These are phyloP conservation scores for Aureobasidium sp. DNA, from an alignment of 2,329 filamentous ascomycete genomes.

Conservation along the genomic window DNA sequence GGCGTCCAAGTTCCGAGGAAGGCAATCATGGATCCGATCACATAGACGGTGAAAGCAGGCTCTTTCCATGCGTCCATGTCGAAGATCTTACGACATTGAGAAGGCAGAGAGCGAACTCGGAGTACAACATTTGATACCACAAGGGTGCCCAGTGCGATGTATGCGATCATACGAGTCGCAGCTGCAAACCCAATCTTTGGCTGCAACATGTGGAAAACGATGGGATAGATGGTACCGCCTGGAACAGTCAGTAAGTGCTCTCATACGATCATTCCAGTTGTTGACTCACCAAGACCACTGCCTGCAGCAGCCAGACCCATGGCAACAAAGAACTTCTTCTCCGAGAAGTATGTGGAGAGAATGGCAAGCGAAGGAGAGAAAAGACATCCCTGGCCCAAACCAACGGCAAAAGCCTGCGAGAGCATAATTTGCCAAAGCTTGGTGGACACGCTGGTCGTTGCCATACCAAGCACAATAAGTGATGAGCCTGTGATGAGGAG, in stretches of 20 bases:
- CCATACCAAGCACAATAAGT: constrained; percentile 37
- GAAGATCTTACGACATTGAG: not conserved
- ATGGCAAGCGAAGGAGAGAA: constrained; percentile 36
- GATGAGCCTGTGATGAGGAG: constrained; percentile 36
- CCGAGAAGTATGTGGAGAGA: constrained; percentile 34
- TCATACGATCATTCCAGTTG: fast-evolving
- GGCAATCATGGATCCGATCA: constrained; percentile 5
- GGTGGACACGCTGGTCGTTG: constrained; percentile 15
- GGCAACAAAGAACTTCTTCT: constrained; percentile 32
- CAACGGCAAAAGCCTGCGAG: constrained; percentile 34
- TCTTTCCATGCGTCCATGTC: constrained; percentile 7
- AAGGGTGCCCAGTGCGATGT: constrained; percentile 26
- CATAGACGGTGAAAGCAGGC: constrained; percentile 8
- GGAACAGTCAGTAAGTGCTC: not conserved
- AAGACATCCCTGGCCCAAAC: constrained; percentile 39
- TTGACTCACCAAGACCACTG: constrained; percentile 28
- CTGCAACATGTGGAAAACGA: constrained; percentile 27
- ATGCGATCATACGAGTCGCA: constrained; percentile 25
- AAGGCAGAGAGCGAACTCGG: not conserved
- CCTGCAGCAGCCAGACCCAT: constrained; percentile 38
- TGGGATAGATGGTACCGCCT: constrained; percentile 23
- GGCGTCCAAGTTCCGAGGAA: constrained; percentile 10
- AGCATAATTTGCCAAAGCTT: constrained; percentile 19
- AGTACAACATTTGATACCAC: constrained; percentile 25
- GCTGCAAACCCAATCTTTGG: constrained; percentile 25